Evolutionary conservation across 768 basidiomycete genomes (phyloP), one percentile per base, ranked within the genome.

Genomic region (Lepiota brunneoincarnata): DNA sequence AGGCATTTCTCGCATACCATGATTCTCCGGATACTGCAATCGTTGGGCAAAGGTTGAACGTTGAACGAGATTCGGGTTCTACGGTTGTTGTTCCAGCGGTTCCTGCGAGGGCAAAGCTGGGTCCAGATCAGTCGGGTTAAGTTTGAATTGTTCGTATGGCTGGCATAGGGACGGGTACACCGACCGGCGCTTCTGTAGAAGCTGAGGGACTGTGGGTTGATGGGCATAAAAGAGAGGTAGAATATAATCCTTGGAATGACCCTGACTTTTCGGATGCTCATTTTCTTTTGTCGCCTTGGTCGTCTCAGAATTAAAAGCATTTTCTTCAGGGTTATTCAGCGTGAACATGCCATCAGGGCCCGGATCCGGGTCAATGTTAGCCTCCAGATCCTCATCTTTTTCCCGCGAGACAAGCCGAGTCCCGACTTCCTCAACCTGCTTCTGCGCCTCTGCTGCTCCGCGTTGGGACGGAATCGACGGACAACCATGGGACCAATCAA

Each of bases 41-140:
- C 52, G 36, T 46, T 40, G 38, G 28, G 39, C 53, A 36, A 54
- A 54, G 17, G 20, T 35, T 12, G 39, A 24, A 20, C 53, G 45
- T 1, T 34, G 21, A 15, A 24, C 15, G 2, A 45, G 10, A 17
- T 37, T 40, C 36, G 26, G 14, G 38, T n/a, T n/a, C 26, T 28
- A 3, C 12, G 40, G 53, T 4, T 47, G 26, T 15, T 39, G 4
- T 3, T 28, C 3, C 26, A 28, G 26, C 28, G 34, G 45, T 15
- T 24, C 12, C 7, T 24, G 12, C 14, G 43, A 26, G 43, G 10
- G 18, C n/a, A 9, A 43, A 24, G 11, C 21, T 43, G 31, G 14
- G 17, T 45, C n/a, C n/a, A n/a, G n/a, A n/a, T 45, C 23, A 1
- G 14, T 26, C n/a, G 24, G 14, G 14, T 23, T 6, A 28, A 26